Percentiles rank a stretch among this genome's conserved stretches.
Conservation (phyloP, 78 protist genomes). For the Tieghemostelium lacteum region DNA sequence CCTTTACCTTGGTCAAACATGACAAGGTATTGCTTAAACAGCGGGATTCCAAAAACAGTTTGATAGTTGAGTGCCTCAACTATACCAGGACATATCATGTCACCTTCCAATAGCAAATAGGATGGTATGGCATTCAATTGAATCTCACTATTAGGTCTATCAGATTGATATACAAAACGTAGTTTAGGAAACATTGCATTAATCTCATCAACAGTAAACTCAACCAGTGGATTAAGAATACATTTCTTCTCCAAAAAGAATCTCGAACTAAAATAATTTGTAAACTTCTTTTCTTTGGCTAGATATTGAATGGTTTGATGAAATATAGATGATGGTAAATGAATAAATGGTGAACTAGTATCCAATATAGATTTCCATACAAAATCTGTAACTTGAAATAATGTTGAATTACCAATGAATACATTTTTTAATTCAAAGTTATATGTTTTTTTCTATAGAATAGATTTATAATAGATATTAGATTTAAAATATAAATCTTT, state of each 20-base stretch:
- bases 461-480: not conserved
- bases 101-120: conserved; percentile 22
- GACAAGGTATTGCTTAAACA: conserved; percentile 37
- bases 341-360: conserved; percentile 42
- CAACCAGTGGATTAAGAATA: conserved; percentile 48
- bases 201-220: conserved; percentile 29
- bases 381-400: conserved; percentile 60
- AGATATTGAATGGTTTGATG: conserved; percentile 57
- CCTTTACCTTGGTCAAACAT: conserved; percentile 56
- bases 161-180: conserved; percentile 9
- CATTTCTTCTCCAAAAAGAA: conserved; percentile 55
- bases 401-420: conserved; percentile 12
- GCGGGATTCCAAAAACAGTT: conserved; percentile 28
- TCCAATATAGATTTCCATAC: conserved; percentile 33
- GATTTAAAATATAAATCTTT: not conserved
- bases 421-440: conserved; percentile 21
- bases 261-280: conserved; percentile 19
- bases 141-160: conserved; percentile 11
- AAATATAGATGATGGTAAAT: conserved; percentile 58
- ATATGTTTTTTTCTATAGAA: conserved; percentile 15
- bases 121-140: conserved; percentile 33
- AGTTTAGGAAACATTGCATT: conserved; percentile 33
- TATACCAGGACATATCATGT: conserved; percentile 60
- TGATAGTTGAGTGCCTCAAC: conserved; percentile 46
- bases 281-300: conserved; percentile 11